Base-by-base conservation (phyloP, 139 green algal species). In the Chloropicon primus region DNA sequence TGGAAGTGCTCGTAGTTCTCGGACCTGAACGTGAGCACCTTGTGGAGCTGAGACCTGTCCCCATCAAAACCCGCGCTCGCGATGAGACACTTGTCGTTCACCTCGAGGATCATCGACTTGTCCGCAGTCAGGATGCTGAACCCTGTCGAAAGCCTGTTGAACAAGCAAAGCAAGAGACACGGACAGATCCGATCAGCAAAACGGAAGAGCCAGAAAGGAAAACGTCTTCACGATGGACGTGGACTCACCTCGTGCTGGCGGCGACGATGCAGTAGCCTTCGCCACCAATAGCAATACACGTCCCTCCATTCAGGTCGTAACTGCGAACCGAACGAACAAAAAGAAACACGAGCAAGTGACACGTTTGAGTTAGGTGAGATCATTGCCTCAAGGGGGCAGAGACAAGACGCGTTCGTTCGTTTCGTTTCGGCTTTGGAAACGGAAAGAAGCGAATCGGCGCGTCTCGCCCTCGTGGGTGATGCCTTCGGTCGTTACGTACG, bases 181-280 rank as follows among this genome's bases (percentile, higher is more conserved):
- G n/a, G n/a, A n/a, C n/a, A n/a, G n/a, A n/a, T n/a, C n/a, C n/a
- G n/a, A n/a, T n/a, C n/a, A 62, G 41, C 41, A 5, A 62, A 62
- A 62, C 10, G 10, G 17, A 17, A 5, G 41, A 5, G 41, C 41
- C 10, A 62, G 41, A 62, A 17, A 62, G 41, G 41, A 62, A 17
- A 17, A 62, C 41, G 41, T 62, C 10, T 62, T n/a, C n/a, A n/a
- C n/a, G n/a, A n/a, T n/a, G n/a, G n/a, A n/a, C n/a, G n/a, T n/a
- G n/a, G 41, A 62, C 41, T 5, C 17, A 62, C 41, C 96, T 88
- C 0, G 90, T 99, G 85, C 89, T 93, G 5, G 83, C 92, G 21
- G 94, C 96, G 0, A 98, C 86, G 22, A 99, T 91, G 85, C 91
- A 97, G 86, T 98, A 99, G 78, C 97, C 91, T 27, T 92, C 83